Evolutionary conservation across 495 filamentous ascomycete species (phyloP).

Genomic region (Podospora fimiseda): DNA sequence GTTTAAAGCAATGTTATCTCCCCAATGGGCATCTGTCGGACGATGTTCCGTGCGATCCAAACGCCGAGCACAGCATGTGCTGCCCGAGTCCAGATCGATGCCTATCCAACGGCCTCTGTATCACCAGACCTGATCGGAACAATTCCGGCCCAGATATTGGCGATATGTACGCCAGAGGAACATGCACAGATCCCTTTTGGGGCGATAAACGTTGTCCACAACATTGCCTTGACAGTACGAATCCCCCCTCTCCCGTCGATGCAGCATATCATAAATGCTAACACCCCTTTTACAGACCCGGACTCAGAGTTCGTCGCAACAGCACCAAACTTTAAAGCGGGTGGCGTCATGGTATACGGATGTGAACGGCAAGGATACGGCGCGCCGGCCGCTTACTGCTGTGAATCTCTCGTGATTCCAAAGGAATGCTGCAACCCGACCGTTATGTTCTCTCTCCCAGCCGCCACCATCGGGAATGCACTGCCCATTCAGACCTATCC

Average conservation of each 20-base stretch:
- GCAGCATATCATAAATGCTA: not conserved
- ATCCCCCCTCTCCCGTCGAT: not conserved
- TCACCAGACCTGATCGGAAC: not conserved
- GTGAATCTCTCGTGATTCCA: slow-evolving; percentile 5
- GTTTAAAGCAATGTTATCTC: slow-evolving; percentile 11
- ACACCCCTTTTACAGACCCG: slow-evolving; percentile 1
- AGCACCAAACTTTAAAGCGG: slow-evolving; percentile 7
- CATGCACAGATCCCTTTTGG: slow-evolving; percentile 12
- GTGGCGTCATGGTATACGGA: slow-evolving; percentile 13
- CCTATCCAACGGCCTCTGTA: slow-evolving; percentile 11
- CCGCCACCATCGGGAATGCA: slow-evolving; percentile 7
- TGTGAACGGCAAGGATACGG: slow-evolving; percentile 9
- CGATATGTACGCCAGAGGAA: slow-evolving; percentile 8
- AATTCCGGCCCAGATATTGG: not conserved
- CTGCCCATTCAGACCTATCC: slow-evolving; percentile 7
- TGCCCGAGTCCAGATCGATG: slow-evolving; percentile 4
- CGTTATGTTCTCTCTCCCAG: slow-evolving; percentile 8
- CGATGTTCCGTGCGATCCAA: slow-evolving; percentile 12
- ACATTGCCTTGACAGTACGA: slow-evolving; percentile 8
- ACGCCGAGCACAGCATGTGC: slow-evolving; percentile 15
- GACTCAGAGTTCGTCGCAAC: not conserved
- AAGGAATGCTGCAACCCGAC: slow-evolving; percentile 7
- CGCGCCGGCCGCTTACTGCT: slow-evolving; percentile 12
- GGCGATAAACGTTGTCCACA: slow-evolving; percentile 4
- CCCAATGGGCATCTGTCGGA: not conserved